These are phyloP conservation scores for Pythium sukuiense DNA, from an alignment of 352 stramenopile genomes.

Conservation along the genomic window DNA sequence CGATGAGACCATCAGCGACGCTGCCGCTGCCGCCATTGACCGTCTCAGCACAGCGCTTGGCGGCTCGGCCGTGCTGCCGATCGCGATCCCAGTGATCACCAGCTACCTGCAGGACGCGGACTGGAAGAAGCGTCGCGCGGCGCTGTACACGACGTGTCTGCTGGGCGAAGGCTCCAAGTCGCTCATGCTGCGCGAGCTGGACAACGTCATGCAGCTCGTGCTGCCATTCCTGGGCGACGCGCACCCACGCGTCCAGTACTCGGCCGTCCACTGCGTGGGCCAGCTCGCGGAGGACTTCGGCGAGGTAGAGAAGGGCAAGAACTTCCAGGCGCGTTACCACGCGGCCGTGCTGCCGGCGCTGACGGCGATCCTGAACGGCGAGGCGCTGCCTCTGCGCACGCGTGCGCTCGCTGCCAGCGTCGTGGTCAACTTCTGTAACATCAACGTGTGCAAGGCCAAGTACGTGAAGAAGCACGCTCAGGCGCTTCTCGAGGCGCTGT, in stretches of 20 bases:
- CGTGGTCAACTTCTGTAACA: constrained; percentile 87
- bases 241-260: constrained; percentile 81
- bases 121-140: constrained; percentile 77
- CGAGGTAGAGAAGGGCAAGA: constrained; percentile 83
- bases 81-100: constrained; percentile 77
- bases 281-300: constrained; percentile 84
- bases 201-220: constrained; percentile 73
- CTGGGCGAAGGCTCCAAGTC: constrained; percentile 76
- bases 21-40: constrained; percentile 74
- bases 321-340: constrained; percentile 87
- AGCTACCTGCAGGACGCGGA: constrained; percentile 56
- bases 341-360: constrained; percentile 59
- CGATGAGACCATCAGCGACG: constrained; percentile 70
- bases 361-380: constrained; percentile 61
- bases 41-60: constrained; percentile 72
- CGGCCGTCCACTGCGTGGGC: constrained; percentile 78
- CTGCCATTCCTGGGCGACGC: constrained; percentile 67
- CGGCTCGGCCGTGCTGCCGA: constrained; percentile 68
- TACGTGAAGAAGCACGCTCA: constrained; percentile 66
- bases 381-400: constrained; percentile 64
- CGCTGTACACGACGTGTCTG: constrained; percentile 75
- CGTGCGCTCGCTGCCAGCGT: constrained; percentile 76
- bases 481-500: constrained; percentile 74
- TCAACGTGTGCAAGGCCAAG: constrained; percentile 81
- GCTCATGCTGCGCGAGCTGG: constrained; percentile 77